phyloP scores from a whole-genome alignment of 2,329 filamentous ascomycete species.

The Shiraia sp. region DNA sequence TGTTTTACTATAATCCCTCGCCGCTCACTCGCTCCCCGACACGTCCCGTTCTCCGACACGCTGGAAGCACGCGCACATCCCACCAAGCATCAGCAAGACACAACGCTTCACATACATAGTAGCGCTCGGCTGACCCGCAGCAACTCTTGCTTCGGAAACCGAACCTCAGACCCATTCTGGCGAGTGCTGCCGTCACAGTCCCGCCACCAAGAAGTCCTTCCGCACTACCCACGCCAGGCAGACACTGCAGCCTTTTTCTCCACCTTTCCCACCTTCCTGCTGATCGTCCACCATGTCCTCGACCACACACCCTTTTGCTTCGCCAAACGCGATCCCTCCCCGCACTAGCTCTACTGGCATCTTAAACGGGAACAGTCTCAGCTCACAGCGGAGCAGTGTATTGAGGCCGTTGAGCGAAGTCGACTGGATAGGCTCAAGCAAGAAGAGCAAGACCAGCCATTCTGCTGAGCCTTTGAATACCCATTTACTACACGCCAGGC shows the following conservation, averaged over 20 bases:
- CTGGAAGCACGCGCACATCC: too few species aligned
- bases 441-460: conserved; percentile 42
- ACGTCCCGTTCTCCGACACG: too few species aligned
- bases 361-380: conserved; percentile 30
- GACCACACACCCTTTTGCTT: conserved; percentile 35
- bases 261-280: conserved; percentile 3
- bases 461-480: conserved; percentile 17
- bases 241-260: conserved; percentile 4
- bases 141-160: too few species aligned
- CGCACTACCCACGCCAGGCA: conserved; percentile 6
- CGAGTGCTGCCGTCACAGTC: too few species aligned
- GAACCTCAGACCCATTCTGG: too few species aligned
- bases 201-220: too few species aligned
- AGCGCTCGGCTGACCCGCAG: too few species aligned
- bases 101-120: too few species aligned
- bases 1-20: too few species aligned
- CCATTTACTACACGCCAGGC: conserved; percentile 3
- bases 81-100: too few species aligned
- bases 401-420: conserved; percentile 44
- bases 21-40: too few species aligned
- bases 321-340: conserved; percentile 47
- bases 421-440: conserved; percentile 46
- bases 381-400: conserved; percentile 33
- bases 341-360: conserved; percentile 45
- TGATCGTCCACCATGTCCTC: conserved; percentile 18